Base-by-base conservation (phyloP, 257 asterid genomes). In the Ocimum tenuiflorum region DNA sequence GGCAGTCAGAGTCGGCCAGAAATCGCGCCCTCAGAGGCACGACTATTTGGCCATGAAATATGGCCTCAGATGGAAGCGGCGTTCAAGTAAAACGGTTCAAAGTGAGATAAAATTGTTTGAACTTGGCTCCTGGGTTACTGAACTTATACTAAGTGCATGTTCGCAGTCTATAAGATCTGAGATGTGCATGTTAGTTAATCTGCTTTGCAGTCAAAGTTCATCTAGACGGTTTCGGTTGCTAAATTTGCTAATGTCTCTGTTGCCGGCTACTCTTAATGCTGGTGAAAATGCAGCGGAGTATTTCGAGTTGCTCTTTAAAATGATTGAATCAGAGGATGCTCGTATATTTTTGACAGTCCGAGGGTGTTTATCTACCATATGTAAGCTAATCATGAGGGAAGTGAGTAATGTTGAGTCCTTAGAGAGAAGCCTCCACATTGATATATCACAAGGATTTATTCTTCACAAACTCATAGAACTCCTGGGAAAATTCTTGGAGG, bases 231-330 rank as follows among this genome's bases (percentile, higher is more conserved):
- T 85, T 82, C 88, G 90, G 83, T 78, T 94, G 73, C 80, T 90
- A 33, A 88, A 83, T 86, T 78, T 94, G 82, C 88, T 94, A 35
- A 83, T 88, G 86, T 88, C 99, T 60, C 77, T 94, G 87, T 79
- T 94, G 70, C 91, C 99, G 12, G 91, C 92, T 55, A 90, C 97
- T 27, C 96, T 94, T 74, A 73, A 88, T 56, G 87, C 97, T 65
- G 96, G 99, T 68, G 99, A 94, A 84, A 90, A 94, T 78, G 94
- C 97, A 45, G 97, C 97, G 0, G 99, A 94, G 68, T 94, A 88
- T 79, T 90, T 88, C 72, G 99, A 94, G 67, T 77, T 94, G 76
- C 96, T 94, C 50, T 94, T 88, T 75, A 90, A 79, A 81, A 87
- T 94, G 99, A 80, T 90, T 68, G 99, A 90, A 64, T 78, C 91